Base-by-base conservation (phyloP, 2,329 filamentous ascomycete species). In the Rutstroemia sp. region DNA sequence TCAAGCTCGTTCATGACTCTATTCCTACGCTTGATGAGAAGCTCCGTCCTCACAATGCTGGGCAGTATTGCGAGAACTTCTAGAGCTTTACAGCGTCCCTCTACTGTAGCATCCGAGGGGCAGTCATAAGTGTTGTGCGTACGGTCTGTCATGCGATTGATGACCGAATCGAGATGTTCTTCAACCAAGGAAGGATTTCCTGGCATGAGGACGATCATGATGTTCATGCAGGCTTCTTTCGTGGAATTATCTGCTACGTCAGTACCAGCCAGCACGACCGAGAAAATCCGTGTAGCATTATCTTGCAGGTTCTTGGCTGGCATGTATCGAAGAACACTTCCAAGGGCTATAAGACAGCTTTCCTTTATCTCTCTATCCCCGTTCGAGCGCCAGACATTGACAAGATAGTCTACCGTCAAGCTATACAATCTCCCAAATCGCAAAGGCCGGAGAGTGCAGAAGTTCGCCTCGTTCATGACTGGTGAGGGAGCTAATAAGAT, bases 331-430 rank as follows among this genome's bases (percentile, higher is more conserved):
- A 71, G 42, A 9, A 70, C 56, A 2, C 63, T 66, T 8, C 61
- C 58, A 7, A 70, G 58, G 9, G 69, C 68, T 25, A 70, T 60
- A 0, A 70, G 51, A 21, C 57, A 63, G 19, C 67, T 67, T 0
- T 59, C 56, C 48, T 67, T 67, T 0, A 59, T 39, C 5, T 41
- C 47, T 2, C 42, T 49, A 8, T 59, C 41, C 10, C 52, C 42
- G 34, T 16, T 47, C 12, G 44, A 41, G 50, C 52, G 42, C 62
- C 63, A 69, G 0, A 59, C 54, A 5, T 25, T 23, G 9, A 63
- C 56, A 8, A 68, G 38, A 25, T 58, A 47, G 18, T 51, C 41
- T 30, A 62, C 60, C 4, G 55, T 57, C 1, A 62, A 34, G 19
- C 57, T 50, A 46, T 65, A 66, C 7, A 65, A 50, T 7, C 61